These are phyloP conservation scores for Dalbergia oliveri DNA, from an alignment of 306 rosid species.

Conservation along the genomic window DNA sequence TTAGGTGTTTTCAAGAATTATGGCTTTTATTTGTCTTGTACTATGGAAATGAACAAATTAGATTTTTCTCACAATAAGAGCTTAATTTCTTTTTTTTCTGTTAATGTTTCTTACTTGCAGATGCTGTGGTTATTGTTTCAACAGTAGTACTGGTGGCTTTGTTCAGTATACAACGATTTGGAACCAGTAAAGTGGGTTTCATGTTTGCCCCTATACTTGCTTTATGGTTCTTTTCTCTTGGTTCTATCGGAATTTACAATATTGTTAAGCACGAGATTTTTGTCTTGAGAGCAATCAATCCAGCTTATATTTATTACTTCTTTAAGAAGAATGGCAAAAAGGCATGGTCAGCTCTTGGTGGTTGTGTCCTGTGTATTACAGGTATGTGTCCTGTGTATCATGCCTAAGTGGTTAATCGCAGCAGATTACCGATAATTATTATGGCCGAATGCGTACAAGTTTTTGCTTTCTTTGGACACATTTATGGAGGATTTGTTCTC, in stretches of 20 bases:
- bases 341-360: conserved; percentile 86
- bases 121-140: conserved; percentile 65
- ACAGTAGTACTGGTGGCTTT: conserved; percentile 61
- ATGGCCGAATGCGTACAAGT: background rate
- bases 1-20: conserved; percentile 5
- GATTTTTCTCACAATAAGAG: background rate
- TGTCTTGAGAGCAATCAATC: conserved; percentile 76
- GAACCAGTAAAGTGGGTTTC: conserved; percentile 78
- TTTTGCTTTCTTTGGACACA: background rate
- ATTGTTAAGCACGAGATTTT: conserved; percentile 59
- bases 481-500: background rate
- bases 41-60: conserved; percentile 4
- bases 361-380: conserved; percentile 82
- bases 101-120: conserved; percentile 55
- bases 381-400: conserved; percentile 45
- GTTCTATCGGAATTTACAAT: conserved; percentile 73
- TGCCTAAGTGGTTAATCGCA: background rate
- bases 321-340: conserved; percentile 62
- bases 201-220: conserved; percentile 82
- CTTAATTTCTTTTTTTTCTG: conserved; percentile 3
- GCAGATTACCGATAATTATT: conserved; percentile 1
- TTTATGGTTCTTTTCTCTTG: conserved; percentile 81
- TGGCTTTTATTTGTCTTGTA: background rate
- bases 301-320: conserved; percentile 69
- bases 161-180: conserved; percentile 80